These are phyloP conservation scores for Lavandula angustifolia DNA, from an alignment of 257 asterid genomes.

Conservation along the genomic window DNA sequence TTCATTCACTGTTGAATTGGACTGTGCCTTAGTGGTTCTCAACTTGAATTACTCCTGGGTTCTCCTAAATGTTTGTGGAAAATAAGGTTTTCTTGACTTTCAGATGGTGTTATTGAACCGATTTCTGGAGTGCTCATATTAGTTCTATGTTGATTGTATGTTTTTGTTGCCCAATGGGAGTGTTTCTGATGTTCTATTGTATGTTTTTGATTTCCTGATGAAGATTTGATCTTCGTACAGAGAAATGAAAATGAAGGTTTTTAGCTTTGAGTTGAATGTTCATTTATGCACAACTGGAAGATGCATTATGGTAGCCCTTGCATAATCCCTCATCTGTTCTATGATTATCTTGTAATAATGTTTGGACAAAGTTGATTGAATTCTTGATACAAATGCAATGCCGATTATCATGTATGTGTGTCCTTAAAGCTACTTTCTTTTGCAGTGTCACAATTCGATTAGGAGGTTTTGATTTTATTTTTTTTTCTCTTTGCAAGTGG, in stretches of 20 bases:
- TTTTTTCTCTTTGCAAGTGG: no score
- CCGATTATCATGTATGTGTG: not conserved
- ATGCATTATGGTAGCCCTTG: not conserved
- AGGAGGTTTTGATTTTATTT: not conserved
- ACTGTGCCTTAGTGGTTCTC: constrained; percentile 1
- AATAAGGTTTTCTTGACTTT: not conserved
- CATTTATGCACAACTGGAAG: not conserved
- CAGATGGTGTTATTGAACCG: not conserved
- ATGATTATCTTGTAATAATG: not conserved
- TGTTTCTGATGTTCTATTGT: not conserved
- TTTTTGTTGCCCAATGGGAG: constrained; percentile 11
- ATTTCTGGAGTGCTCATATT: constrained; percentile 4
- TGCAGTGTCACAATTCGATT: not conserved
- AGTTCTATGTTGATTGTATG: constrained; percentile 4
- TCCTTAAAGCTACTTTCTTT: not conserved
- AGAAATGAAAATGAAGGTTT: not conserved
- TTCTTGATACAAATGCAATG: not conserved
- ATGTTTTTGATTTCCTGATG: not conserved
- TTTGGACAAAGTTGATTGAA: constrained; percentile 4
- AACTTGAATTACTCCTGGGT: constrained; percentile 16
- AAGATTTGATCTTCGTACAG: not conserved
- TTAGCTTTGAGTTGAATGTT: constrained; percentile 13
- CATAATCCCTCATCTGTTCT: not conserved
- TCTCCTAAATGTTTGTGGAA: constrained; percentile 3
- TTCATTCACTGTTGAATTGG: constrained; percentile 25